Evolutionary conservation across 176 grass and related monocot species (phyloP), one percentile per base, ranked within the genome.

Genomic region (Eragrostis nindensis): DNA sequence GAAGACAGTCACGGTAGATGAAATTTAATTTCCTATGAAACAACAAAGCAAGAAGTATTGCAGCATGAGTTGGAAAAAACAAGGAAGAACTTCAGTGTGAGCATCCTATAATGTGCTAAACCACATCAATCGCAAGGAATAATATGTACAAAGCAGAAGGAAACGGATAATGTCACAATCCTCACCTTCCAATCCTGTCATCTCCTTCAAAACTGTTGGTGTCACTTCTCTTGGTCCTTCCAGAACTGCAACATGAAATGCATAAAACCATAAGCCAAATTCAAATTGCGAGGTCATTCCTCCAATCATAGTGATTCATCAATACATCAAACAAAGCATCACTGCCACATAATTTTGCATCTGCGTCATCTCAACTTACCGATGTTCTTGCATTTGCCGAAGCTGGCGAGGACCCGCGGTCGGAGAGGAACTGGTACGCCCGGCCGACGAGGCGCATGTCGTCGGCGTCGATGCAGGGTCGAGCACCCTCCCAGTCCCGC

Each of bases 381-480:
- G 76, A 98, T 93, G 74, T 89, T 86, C 70, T 86, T 93, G 88
- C 84, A 93, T 67, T 93, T 98, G 12, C 86, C 92, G 61, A 95
- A 98, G 85, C 69, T 86, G 21, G 70, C 80, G 40, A 98, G 80
- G 30, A 95, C 3, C 92, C 90, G 1, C 90, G 87, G 76, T 86
- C 81, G 44, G 88, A 73, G 29, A 98, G 92, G 53, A 98, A 93
- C 48, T 83, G 74, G 55, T 98, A 98, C 7, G 90, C 84, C 18
- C 82, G 89, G 29, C 92, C 95, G 47, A 98, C 90, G 30, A 95
- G 92, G 49, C 88, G 85, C 95, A 98, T 98, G 74, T 98, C 90
- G 45, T 98, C 92, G 43, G 95, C 84, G 74, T 98, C 91, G 86
- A 98, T 91, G 86, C 95, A 98, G 50, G 95, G 72, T 98, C 92